Evolutionary conservation across 73 alveolate species (phyloP).

Genomic region (Tetrahymena malaccensis): DNA sequence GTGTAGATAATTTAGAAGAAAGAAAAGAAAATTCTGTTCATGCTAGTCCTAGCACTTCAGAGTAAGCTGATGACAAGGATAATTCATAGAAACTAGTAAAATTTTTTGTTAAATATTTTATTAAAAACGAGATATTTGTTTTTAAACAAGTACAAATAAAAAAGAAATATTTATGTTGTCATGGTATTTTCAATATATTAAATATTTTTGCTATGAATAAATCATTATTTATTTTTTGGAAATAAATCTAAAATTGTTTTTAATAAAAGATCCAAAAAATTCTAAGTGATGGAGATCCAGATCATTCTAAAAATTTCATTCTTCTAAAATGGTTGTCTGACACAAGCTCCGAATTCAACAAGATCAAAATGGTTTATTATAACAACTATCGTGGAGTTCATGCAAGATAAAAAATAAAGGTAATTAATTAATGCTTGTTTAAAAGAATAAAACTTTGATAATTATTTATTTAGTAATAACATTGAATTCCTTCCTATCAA

Average conservation of each 20-base stretch:
- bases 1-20: not conserved
- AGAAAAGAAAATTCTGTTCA: not conserved
- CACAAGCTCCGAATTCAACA: conserved; percentile 64
- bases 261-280: not conserved
- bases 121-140: not conserved
- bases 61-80: not conserved
- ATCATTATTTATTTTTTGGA: not conserved
- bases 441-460: too few relatives aligned
- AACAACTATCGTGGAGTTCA: conserved; percentile 88
- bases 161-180: too few relatives aligned
- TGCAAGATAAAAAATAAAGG: conserved; percentile 62
- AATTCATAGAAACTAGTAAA: not conserved
- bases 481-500: not conserved
- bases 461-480: too few relatives aligned
- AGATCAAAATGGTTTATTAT: conserved; percentile 68
- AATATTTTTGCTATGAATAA: too few relatives aligned
- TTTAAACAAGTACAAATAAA: too few relatives aligned
- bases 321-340: conserved; percentile 58
- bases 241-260: not conserved
- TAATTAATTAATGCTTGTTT: not conserved
- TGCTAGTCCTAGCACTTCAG: not conserved
- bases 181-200: too few relatives aligned
- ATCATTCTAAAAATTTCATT: not conserved
- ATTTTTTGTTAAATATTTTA: not conserved
- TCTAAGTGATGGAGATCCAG: not conserved